A percentile compares a stretch with the other conserved stretches of the same genome.
phyloP scores from a whole-genome alignment of 495 filamentous ascomycete species.

The Talaromyces proteolyticus region DNA sequence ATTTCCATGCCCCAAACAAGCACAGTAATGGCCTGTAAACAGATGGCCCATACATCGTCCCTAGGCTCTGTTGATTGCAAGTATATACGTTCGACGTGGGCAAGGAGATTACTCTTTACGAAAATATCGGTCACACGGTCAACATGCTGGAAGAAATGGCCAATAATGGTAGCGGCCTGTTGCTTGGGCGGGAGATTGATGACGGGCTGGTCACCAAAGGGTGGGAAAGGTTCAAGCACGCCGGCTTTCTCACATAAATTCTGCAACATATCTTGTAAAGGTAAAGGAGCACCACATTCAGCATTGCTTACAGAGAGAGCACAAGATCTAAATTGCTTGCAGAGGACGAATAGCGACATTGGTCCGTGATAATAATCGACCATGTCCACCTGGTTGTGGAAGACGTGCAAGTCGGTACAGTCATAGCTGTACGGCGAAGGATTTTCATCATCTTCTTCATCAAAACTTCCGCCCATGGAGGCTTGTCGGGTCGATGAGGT shows the following conservation, averaged over 20 bases:
- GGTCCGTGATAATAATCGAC: conserved; percentile 1
- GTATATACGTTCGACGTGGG: conserved; percentile 1
- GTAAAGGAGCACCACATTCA: background rate
- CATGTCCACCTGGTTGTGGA: background rate
- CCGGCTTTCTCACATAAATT: background rate
- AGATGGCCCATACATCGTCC: conserved; percentile 1
- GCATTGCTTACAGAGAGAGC: background rate
- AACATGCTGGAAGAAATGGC: background rate
- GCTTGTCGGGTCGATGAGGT: too few species aligned
- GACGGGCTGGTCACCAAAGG: background rate
- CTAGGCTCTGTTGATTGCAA: background rate
- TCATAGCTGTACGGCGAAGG: background rate
- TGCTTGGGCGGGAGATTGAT: conserved; percentile 3
- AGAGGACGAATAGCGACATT: background rate
- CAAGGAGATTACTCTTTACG: background rate
- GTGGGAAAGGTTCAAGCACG: background rate
- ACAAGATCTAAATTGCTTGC: background rate
- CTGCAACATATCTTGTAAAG: background rate
- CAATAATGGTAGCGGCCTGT: background rate
- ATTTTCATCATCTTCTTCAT: background rate
- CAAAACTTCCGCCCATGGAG: too few species aligned
- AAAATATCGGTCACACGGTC: conserved; percentile 1
- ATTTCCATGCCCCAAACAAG: conserved; percentile 2
- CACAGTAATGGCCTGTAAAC: background rate
- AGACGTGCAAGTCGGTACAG: background rate